These are phyloP conservation scores for Paratinospora sagittata DNA, from an alignment of 164 flowering plant genomes.

Conservation along the genomic window DNA sequence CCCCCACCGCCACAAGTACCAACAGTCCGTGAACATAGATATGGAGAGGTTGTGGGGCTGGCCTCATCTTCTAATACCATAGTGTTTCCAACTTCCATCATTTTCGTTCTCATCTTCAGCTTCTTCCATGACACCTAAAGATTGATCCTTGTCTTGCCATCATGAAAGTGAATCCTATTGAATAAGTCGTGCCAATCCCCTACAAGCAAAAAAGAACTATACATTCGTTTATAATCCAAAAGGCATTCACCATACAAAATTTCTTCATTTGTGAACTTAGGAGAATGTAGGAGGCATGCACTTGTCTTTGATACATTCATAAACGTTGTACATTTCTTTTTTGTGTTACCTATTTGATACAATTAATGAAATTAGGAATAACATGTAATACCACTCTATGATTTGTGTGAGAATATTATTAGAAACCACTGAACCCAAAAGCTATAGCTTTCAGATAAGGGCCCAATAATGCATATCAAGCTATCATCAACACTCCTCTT, in stretches of 20 bases:
- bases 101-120: constrained; percentile 18
- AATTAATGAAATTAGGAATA: neutral
- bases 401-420: neutral
- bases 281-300: constrained; percentile 8
- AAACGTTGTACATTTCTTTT: constrained; percentile 1
- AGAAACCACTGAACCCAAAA: too few species aligned
- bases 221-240: neutral
- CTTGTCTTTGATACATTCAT: neutral
- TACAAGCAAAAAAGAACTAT: neutral
- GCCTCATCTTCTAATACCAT: constrained; percentile 20
- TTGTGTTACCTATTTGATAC: neutral
- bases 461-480: too few species aligned
- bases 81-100: constrained; percentile 11
- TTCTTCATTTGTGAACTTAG: constrained; percentile 5
- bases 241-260: neutral
- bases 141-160: neutral
- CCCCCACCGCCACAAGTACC: constrained; percentile 12
- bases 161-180: neutral
- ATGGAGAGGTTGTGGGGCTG: constrained; percentile 19
- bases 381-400: neutral
- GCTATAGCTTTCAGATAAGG: too few species aligned
- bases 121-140: constrained; percentile 6
- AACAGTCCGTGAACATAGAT: constrained; percentile 9
- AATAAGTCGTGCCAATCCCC: neutral
- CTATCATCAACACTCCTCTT: too few species aligned